These are phyloP conservation scores for Diaporthe helianthi DNA, from an alignment of 2,329 filamentous ascomycete genomes.

Conservation along the genomic window DNA sequence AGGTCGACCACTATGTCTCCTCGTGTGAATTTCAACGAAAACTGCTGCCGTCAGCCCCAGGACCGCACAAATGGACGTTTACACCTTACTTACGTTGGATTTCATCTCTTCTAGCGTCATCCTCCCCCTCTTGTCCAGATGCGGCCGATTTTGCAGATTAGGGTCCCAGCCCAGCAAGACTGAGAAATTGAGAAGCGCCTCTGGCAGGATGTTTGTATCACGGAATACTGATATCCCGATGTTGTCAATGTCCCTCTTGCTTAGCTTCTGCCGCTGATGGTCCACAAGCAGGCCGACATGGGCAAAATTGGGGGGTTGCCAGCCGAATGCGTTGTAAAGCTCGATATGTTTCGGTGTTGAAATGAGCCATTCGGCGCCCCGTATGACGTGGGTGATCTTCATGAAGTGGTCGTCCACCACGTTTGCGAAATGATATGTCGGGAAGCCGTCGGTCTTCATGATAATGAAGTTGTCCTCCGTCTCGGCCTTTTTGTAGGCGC, in stretches of 20 bases:
- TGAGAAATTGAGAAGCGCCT: conserved; percentile 77
- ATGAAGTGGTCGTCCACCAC: conserved; percentile 96
- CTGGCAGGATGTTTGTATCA: conserved; percentile 53
- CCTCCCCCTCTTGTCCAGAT: conserved; percentile 64
- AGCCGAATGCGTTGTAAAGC: conserved; percentile 79
- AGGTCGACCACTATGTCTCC: conserved; percentile 86
- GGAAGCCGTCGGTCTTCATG: conserved; percentile 88
- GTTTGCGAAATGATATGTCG: conserved; percentile 97
- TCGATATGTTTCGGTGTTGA: conserved; percentile 79
- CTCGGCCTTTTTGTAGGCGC: conserved; percentile 63
- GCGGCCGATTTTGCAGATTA: conserved; percentile 45
- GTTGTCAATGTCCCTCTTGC: conserved; percentile 75
- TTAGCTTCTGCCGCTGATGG: conserved; percentile 75
- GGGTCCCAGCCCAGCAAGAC: conserved; percentile 87
- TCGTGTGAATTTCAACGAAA: conserved; percentile 87
- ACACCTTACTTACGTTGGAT: conserved; percentile 60
- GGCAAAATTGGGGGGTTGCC: conserved; percentile 77
- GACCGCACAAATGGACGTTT: conserved; percentile 34
- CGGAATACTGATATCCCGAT: conserved; percentile 59
- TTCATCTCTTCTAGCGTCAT: conserved; percentile 76
- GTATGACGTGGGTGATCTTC: conserved; percentile 94
- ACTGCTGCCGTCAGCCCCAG: conserved; percentile 54
- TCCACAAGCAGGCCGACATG: conserved; percentile 80
- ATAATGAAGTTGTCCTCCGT: conserved; percentile 83
- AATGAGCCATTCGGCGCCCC: conserved; percentile 95